These are phyloP conservation scores for Skeletonema grethae DNA, from an alignment of 108 stramenopile species.

Conservation along the genomic window DNA sequence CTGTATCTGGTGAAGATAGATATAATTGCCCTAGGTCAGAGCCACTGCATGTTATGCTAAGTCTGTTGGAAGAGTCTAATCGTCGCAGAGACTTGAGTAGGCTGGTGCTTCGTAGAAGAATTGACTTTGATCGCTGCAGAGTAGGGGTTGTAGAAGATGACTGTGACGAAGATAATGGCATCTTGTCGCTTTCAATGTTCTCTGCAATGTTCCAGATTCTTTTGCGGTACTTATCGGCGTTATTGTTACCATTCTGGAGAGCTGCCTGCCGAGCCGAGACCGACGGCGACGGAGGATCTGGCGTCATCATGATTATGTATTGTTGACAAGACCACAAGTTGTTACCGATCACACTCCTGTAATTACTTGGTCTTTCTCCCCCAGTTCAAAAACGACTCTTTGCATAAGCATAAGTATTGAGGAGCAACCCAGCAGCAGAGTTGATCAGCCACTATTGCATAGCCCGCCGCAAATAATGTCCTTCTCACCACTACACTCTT, in stretches of 20 bases:
- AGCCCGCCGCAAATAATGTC: too few species aligned
- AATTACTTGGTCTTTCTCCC: too few species aligned
- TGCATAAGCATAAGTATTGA: too few species aligned
- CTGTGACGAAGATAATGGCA: neutral
- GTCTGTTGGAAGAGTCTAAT: slow-evolving; percentile 19
- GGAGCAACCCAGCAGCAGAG: too few species aligned
- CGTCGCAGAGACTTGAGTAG: slow-evolving; percentile 16
- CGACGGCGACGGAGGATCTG: neutral
- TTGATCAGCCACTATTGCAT: too few species aligned
- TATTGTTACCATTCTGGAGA: neutral
- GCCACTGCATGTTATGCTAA: slow-evolving; percentile 21
- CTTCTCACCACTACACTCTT: too few species aligned
- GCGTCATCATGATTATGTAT: neutral
- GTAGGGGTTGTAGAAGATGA: neutral
- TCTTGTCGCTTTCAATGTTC: neutral
- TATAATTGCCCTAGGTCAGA: slow-evolving; percentile 35
- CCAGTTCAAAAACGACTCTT: too few species aligned
- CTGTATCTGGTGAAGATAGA: slow-evolving; percentile 27
- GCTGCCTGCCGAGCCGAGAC: neutral
- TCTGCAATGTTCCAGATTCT: slow-evolving; percentile 1
- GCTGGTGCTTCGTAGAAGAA: slow-evolving; percentile 1
- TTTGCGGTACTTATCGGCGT: neutral
- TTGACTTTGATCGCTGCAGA: neutral
- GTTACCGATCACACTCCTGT: too few species aligned
- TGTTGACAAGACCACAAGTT: too few species aligned